A percentile compares a stretch with the other conserved stretches of the same genome.
phyloP scores from a whole-genome alignment of 1,284 basidiomycete species.

The Leccinum subrobustum region DNA sequence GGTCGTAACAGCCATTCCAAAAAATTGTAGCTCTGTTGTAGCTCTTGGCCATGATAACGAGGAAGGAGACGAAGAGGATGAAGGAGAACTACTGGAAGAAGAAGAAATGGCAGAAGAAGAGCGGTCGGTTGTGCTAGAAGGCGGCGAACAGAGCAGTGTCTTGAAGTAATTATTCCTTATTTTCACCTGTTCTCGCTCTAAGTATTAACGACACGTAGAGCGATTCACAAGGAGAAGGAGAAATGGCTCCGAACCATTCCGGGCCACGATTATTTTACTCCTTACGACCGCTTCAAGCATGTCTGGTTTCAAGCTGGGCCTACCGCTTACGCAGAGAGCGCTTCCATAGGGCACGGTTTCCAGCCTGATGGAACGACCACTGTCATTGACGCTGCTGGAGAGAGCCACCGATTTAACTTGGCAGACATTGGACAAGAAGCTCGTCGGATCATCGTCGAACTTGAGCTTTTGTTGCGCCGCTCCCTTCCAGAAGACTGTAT shows the following conservation, averaged over 20 bases:
- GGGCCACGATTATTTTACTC: neutral
- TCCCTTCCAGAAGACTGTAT: neutral
- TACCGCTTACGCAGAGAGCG: conserved; percentile 1
- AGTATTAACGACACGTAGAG: neutral
- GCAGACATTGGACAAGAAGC: conserved; percentile 1
- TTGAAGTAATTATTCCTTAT: neutral
- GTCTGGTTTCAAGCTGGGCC: neutral
- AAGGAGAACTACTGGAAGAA: neutral
- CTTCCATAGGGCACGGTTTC: conserved; percentile 1
- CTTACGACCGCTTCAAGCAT: conserved; percentile 4
- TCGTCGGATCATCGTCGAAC: neutral
- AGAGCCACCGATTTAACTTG: neutral
- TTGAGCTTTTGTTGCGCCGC: neutral
- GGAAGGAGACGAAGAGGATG: neutral
- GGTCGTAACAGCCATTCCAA: too few species aligned
- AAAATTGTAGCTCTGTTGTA: too few species aligned
- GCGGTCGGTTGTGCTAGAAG: neutral
- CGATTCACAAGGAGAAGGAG: conserved; percentile 1
- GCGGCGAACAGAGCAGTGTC: neutral
- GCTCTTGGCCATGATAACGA: neutral
- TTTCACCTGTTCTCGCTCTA: neutral
- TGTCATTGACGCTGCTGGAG: neutral
- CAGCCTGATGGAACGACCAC: neutral
- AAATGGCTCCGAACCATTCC: neutral
- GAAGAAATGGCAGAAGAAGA: neutral